phyloP scores from a whole-genome alignment of 2,329 filamentous ascomycete species.

The Talaromyces rugulosus region DNA sequence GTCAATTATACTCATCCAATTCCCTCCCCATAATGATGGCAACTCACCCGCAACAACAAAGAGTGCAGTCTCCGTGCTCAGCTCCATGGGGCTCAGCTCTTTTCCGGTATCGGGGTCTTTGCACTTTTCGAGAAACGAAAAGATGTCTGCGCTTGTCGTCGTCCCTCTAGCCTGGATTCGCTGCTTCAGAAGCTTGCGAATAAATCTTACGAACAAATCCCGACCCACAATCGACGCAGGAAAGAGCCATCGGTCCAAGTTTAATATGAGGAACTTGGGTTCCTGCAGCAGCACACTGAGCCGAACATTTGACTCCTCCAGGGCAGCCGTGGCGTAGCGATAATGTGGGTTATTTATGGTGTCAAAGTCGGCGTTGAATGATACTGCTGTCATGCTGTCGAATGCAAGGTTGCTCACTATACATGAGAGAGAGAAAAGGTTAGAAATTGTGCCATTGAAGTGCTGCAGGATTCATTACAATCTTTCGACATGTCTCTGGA shows the following conservation, averaged over 20 bases:
- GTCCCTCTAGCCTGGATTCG: background rate
- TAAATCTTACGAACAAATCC: background rate
- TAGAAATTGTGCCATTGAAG: background rate
- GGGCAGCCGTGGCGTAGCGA: background rate
- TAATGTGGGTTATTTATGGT: background rate
- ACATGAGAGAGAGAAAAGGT: background rate
- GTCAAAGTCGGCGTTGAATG: background rate
- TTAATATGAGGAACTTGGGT: background rate
- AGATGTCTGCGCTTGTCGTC: background rate
- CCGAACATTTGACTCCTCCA: background rate
- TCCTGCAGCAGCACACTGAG: background rate
- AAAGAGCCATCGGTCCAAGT: background rate
- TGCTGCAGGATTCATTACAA: background rate
- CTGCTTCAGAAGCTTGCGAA: background rate
- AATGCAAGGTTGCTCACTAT: constrained; percentile 1
- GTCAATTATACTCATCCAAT: background rate
- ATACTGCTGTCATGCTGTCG: background rate
- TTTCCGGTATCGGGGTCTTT: constrained; percentile 1
- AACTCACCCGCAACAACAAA: constrained; percentile 1
- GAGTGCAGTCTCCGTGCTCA: background rate
- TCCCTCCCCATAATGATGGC: background rate
- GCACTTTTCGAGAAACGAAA: background rate
- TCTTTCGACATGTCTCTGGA: background rate
- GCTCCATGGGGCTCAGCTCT: background rate
- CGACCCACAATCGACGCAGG: background rate